Percentiles rank a stretch among this genome's conserved stretches.
phyloP scores from a whole-genome alignment of 2,329 filamentous ascomycete genomes.

The Aspergillus unguis region DNA sequence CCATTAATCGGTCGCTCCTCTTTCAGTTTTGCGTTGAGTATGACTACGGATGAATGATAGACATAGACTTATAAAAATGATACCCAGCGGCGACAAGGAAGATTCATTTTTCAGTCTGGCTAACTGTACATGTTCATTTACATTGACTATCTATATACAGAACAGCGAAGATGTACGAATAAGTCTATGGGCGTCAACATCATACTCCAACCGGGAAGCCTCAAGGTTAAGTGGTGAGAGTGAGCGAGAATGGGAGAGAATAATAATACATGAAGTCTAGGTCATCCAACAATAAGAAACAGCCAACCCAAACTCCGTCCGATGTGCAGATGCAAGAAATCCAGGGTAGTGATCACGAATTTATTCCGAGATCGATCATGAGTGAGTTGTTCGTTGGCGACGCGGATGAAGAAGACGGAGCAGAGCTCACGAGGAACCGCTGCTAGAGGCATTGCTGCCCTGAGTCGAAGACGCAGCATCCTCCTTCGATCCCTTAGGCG shows the following conservation, averaged over 20 bases:
- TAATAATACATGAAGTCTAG: not conserved
- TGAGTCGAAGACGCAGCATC: not conserved
- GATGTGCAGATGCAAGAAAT: not conserved
- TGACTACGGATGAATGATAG: too few species aligned
- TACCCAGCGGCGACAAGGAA: too few species aligned
- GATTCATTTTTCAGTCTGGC: too few species aligned
- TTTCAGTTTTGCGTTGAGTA: too few species aligned
- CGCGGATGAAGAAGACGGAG: not conserved
- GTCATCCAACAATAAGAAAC: not conserved
- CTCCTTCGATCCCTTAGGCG: not conserved
- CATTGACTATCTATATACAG: too few species aligned
- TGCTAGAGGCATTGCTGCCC: not conserved
- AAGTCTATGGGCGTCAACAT: too few species aligned
- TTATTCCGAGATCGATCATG: not conserved
- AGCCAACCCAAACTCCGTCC: not conserved
- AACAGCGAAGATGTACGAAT: too few species aligned
- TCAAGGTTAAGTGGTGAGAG: not conserved
- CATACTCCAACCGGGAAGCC: not conserved
- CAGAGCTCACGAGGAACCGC: not conserved
- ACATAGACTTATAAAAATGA: too few species aligned
- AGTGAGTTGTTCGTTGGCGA: not conserved
- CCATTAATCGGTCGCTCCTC: too few species aligned
- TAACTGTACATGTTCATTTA: too few species aligned
- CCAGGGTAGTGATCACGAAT: not conserved
- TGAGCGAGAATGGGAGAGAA: not conserved